Base-by-base conservation (phyloP, 306 rosid genomes). In the Lathyrus oleraceus region DNA sequence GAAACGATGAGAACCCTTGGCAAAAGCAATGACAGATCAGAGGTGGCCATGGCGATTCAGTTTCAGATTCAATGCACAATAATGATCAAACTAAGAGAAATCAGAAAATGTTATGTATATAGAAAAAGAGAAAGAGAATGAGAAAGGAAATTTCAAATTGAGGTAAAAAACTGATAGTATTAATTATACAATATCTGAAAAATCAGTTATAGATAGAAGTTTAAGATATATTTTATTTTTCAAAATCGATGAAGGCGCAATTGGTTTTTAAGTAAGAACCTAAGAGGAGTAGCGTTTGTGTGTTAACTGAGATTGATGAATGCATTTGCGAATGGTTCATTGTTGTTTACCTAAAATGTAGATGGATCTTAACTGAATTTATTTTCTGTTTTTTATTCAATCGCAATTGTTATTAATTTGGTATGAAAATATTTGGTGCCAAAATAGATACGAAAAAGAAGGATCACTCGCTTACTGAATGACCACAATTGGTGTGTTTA, bases 1-100 rank as follows among this genome's bases (percentile, higher is more conserved):
- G 87, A 84, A 66, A 77, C 85, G 53, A 78, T 84, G 56, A 84
- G 83, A 81, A 84, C 81, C 49, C 85, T 75, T n/a, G 85, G 88
- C 19, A 78, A 60, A 40, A 64, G 65, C 61, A 11, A 4, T 3
- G 85, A 78, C 58, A 70, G 53, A 63, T 74, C 70, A 32, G 83
- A 69, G 63, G 36, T 62, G 17, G 69, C 76, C 79, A 79, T 74
- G 15, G 21, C 10, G 16, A 13, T 16, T 21, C 7, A 4, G 17
- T 16, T 11, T 56, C 5, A 56, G 36, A 28, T 19, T 6, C 10
- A 3, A 14, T 6, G 8, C 12, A 40, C 60, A 17, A 10, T 6
- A 17, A 48, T 35, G 25, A 28, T 67, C 10, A 60, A 38, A 60
- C 9, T 8, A 47, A 35, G n/a, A 16, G 9, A 61, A 17, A 36